Evolutionary conservation across 2,329 filamentous ascomycete genomes (phyloP).

Genomic region (Pseudodiploospora longispora): DNA sequence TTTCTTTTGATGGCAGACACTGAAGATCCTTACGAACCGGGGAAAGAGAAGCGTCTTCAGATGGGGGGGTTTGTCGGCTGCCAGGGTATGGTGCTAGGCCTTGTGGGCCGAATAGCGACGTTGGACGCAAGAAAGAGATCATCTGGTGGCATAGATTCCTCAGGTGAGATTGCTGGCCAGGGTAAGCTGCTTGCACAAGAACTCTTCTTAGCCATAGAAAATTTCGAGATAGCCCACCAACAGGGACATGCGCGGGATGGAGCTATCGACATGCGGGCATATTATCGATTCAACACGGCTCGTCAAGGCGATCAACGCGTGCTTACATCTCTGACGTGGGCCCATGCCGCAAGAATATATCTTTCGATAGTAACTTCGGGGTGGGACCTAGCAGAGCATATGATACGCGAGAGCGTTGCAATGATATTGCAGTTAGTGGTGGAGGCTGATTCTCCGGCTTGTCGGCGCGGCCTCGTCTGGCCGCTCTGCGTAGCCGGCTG

Average conservation of each 20-base stretch:
- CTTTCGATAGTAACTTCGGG: not conserved
- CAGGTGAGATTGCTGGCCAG: no score
- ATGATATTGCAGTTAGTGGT: not conserved
- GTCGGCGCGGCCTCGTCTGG: conserved; percentile 2
- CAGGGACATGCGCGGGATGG: no score
- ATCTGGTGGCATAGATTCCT: no score
- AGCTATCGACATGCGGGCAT: no score
- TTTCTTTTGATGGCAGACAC: not conserved
- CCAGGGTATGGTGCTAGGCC: not conserved
- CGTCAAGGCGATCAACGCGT: not conserved
- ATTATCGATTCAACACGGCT: not conserved
- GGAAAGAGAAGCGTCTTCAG: not conserved
- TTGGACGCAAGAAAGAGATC: not conserved
- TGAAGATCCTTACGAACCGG: not conserved
- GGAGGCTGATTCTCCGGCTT: not conserved
- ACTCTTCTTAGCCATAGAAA: no score
- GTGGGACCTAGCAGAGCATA: not conserved
- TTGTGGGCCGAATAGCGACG: not conserved
- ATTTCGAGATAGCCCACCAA: no score
- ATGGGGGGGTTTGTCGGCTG: conserved; percentile 2
- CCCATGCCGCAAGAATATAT: not conserved
- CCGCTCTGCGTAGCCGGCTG: conserved; percentile 4
- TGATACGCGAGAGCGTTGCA: not conserved
- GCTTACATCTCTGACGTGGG: not conserved
- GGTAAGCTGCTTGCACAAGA: no score